These are phyloP conservation scores for Helianthus tuberosus DNA, from an alignment of 129 eudicot species.

Conservation along the genomic window DNA sequence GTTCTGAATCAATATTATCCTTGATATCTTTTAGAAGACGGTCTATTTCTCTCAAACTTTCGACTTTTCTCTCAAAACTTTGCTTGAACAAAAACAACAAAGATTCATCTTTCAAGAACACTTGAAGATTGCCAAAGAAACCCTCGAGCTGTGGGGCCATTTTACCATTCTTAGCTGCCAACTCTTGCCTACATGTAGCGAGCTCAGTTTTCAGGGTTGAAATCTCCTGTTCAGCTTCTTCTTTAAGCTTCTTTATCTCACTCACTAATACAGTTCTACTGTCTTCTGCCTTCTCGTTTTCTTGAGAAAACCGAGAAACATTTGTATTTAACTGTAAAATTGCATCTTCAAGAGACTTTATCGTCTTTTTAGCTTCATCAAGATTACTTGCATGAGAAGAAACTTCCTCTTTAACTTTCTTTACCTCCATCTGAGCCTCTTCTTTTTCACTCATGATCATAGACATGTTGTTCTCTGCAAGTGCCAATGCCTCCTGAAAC, in stretches of 20 bases:
- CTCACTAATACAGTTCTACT: conserved; percentile 50
- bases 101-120: conserved; percentile 64
- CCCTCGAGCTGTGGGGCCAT: conserved; percentile 50
- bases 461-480: conserved; percentile 61
- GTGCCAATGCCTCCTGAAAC: conserved; percentile 57
- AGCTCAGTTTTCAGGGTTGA: conserved; percentile 53
- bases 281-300: conserved; percentile 51
- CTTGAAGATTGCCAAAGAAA: conserved; percentile 52
- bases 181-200: conserved; percentile 67
- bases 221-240: conserved; percentile 71
- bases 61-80: conserved; percentile 54
- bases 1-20: conserved; percentile 50
- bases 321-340: conserved; percentile 54
- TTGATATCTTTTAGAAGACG: conserved; percentile 49
- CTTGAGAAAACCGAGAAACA: conserved; percentile 53
- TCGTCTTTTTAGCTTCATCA: conserved; percentile 57
- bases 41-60: conserved; percentile 64
- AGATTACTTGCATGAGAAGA: conserved; percentile 48
- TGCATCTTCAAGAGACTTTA: conserved; percentile 74
- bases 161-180: conserved; percentile 57
- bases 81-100: conserved; percentile 44
- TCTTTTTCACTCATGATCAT: conserved; percentile 63
- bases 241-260: conserved; percentile 76
- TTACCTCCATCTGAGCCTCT: conserved; percentile 63
- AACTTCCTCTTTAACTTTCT: conserved; percentile 60